These are phyloP conservation scores for Castanopsis chinensis DNA, from an alignment of 306 rosid species.

Conservation along the genomic window DNA sequence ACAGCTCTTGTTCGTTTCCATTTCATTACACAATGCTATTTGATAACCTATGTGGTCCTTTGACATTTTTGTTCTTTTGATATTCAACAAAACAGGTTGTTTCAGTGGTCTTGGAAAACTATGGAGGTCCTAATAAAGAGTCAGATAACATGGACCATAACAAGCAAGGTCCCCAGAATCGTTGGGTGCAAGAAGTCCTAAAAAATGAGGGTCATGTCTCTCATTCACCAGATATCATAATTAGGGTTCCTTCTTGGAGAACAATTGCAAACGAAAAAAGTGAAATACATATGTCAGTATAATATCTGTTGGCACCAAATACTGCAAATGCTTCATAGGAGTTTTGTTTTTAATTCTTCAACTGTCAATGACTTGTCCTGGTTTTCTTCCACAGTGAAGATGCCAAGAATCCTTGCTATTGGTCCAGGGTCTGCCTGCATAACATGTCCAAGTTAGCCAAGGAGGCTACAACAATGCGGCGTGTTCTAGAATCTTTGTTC, in stretches of 20 bases:
- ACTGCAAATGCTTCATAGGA: slow-evolving; percentile 10
- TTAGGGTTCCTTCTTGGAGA: slow-evolving; percentile 63
- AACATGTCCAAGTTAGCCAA: slow-evolving; percentile 90
- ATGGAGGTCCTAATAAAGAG: slow-evolving; percentile 43
- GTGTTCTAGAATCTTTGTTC: slow-evolving; percentile 85
- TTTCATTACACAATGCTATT: slow-evolving; percentile 5
- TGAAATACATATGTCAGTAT: slow-evolving; percentile 58
- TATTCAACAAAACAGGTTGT: slow-evolving; percentile 60
- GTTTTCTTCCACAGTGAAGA: slow-evolving; percentile 61
- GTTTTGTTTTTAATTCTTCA: slow-evolving; percentile 18
- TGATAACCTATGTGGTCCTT: slow-evolving; percentile 15
- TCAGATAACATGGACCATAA: slow-evolving; percentile 27
- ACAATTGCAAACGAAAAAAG: slow-evolving; percentile 56
- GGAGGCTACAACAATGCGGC: slow-evolving; percentile 88
- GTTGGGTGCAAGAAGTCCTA: slow-evolving; percentile 58
- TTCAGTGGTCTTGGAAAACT: slow-evolving; percentile 81
- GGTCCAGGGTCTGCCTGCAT: slow-evolving; percentile 91
- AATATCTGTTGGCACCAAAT: slow-evolving; percentile 31
- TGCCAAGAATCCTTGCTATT: slow-evolving; percentile 68
- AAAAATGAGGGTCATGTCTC: slow-evolving; percentile 44
- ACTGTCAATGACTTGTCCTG: slow-evolving; percentile 15
- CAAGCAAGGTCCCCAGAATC: slow-evolving; percentile 38
- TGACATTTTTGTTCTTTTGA: slow-evolving; percentile 8
- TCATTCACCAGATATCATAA: slow-evolving; percentile 44
- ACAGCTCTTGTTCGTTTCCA: not conserved